Evolutionary conservation across 1,284 basidiomycete species (phyloP), one percentile per base, ranked within the genome.

Genomic region (Agroathelia rolfsii): DNA sequence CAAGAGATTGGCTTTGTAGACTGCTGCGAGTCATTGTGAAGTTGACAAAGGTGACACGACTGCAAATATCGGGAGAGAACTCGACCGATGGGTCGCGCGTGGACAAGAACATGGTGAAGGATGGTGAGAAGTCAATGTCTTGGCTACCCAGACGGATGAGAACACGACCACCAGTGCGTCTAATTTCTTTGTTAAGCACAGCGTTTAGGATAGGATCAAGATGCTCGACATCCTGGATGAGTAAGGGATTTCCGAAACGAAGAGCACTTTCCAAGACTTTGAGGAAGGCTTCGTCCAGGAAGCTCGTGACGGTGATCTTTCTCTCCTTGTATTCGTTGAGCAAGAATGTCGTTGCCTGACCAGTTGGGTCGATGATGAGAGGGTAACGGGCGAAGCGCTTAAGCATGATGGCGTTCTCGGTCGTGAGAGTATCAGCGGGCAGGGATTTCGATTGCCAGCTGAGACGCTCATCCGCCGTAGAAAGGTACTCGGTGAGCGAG

Each of bases 1-100:
- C 93, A 30, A 98, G 72, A 0, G 93, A 95, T 58, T 98, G 95
- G 42, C 90, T 96, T 58, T 98, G 94, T 22, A 99, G 69, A 70
- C 92, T 96, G 56, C 90, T 90, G 39, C 93, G 76, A 0, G 95
- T 99, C 89, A 98, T 98, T 11, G 94, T 98, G 60, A 99, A 99
- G 66, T 99, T 99, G 65, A 98, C 94, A 52, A 99, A 96, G 0
- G 94, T 95, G 22, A 98, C 95, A 39, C 95, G 79, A 63, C 90
- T 95, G 69, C 94, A 98, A 41, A 99, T 92, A 54, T 98, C 94
- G 1, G 95, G 92, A 13, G 94, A 88, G 59, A 98, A 96, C 49
- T 96, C 92, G 41, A 96, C 85, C 0, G 92, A 94, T 1, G 96
- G 93, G 56, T 98, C 93, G 15, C 94, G 72, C 6, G 95, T 99